These are phyloP conservation scores for Dryas integrifolia DNA, from an alignment of 331 rosid genomes.

Conservation along the genomic window DNA sequence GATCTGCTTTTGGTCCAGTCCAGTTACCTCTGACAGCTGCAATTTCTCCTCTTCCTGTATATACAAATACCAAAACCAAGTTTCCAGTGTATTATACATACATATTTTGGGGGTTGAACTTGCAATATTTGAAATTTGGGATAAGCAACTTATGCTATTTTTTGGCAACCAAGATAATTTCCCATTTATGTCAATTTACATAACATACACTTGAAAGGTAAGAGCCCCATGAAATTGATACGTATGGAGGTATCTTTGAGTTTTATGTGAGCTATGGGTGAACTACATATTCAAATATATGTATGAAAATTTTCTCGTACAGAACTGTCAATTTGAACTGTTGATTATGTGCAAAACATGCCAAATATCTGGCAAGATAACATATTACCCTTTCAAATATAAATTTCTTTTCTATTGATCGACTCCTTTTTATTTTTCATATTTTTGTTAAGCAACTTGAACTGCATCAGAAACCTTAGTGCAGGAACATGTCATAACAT, in stretches of 20 bases:
- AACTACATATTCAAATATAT: background rate
- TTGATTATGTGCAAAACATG: too few species aligned
- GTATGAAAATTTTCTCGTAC: too few species aligned
- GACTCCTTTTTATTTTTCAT: background rate
- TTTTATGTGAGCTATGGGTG: background rate
- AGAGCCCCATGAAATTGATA: too few species aligned
- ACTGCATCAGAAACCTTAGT: background rate
- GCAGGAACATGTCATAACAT: background rate
- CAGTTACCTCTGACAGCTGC: conserved; percentile 54
- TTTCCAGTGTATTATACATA: background rate
- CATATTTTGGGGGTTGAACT: background rate
- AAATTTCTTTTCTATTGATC: background rate
- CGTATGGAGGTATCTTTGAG: too few species aligned
- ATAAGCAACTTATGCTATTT: too few species aligned
- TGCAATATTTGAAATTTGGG: background rate
- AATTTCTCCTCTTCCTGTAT: conserved; percentile 66
- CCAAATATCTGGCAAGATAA: too few species aligned
- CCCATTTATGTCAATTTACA: too few species aligned
- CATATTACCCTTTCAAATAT: too few species aligned
- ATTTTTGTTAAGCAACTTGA: background rate
- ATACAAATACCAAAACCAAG: background rate
- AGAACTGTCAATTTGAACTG: too few species aligned
- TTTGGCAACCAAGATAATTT: too few species aligned
- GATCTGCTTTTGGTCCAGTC: conserved; percentile 70
- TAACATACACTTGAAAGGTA: too few species aligned